phyloP scores from a whole-genome alignment of 148 eudicot genomes.

The Suaeda aralocaspica region DNA sequence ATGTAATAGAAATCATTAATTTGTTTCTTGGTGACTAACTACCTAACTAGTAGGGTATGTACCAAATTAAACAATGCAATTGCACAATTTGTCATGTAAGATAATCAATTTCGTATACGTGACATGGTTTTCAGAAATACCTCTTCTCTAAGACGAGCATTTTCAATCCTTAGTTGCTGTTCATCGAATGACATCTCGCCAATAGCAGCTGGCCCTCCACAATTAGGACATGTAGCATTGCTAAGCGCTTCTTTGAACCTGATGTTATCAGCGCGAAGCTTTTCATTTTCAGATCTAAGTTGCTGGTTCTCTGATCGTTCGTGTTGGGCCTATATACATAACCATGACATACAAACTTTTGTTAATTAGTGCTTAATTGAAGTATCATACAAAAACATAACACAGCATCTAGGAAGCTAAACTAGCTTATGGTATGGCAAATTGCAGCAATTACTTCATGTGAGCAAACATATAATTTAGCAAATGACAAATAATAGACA shows the following conservation, averaged over 20 bases:
- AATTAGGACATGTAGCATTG: conserved; percentile 83
- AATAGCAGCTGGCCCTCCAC: conserved; percentile 85
- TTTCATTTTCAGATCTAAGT: conserved; percentile 76
- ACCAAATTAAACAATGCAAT: too few species aligned
- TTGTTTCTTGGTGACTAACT: too few species aligned
- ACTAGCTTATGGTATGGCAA: too few species aligned
- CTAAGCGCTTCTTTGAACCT: conserved; percentile 83
- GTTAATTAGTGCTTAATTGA: background rate
- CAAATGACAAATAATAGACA: background rate
- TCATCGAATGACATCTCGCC: conserved; percentile 98
- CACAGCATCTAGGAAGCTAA: background rate
- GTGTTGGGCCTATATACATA: conserved; percentile 84
- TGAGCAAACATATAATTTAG: background rate
- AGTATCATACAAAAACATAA: background rate
- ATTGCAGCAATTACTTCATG: background rate
- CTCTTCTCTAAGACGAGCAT: conserved; percentile 92
- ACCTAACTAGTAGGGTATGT: too few species aligned
- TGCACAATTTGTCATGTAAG: too few species aligned
- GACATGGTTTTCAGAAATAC: conserved; percentile 22
- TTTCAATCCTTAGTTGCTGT: conserved; percentile 85
- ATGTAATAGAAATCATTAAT: background rate
- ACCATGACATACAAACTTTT: background rate
- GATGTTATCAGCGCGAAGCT: conserved; percentile 87
- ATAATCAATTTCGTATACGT: background rate
- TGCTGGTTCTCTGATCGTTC: conserved; percentile 82